Percentiles rank a stretch among this genome's conserved stretches.
Evolutionary conservation across 148 eudicot species (phyloP).

Genomic region (Nepenthes mirabilis): DNA sequence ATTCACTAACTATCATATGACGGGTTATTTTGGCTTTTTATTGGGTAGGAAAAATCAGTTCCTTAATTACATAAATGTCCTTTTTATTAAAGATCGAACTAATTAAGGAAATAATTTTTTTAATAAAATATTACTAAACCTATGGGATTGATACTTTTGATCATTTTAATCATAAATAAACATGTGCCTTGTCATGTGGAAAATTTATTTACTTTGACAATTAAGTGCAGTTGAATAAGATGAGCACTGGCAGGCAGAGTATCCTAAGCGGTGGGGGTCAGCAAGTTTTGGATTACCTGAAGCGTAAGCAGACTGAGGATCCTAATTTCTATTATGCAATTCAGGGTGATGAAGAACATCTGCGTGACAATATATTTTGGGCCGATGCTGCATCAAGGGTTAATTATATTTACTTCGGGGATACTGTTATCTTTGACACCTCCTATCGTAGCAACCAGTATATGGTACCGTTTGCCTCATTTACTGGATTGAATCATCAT

Average conservation of each 20-base stretch:
- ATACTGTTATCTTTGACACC: conserved; percentile 24
- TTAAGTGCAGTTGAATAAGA: conserved; percentile 12
- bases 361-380: conserved; percentile 28
- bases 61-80: too few species aligned
- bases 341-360: conserved; percentile 18
- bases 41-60: too few species aligned
- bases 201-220: background rate
- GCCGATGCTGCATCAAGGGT: conserved; percentile 20
- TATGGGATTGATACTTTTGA: too few species aligned
- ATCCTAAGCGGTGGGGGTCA: conserved; percentile 13
- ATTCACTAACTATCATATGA: too few species aligned
- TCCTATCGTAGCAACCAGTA: conserved; percentile 17
- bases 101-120: too few species aligned
- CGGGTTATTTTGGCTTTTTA: too few species aligned
- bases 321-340: conserved; percentile 26
- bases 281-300: conserved; percentile 28
- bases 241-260: conserved; percentile 19
- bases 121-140: too few species aligned
- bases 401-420: conserved; percentile 30
- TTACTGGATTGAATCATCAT: conserved; percentile 34
- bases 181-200: too few species aligned
- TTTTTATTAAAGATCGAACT: too few species aligned
- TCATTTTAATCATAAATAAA: too few species aligned
- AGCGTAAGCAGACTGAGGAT: conserved; percentile 21
- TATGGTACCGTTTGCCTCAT: conserved; percentile 24